Conservation (phyloP, 345 rosid genomes). For the Streptanthus diversifolius region DNA sequence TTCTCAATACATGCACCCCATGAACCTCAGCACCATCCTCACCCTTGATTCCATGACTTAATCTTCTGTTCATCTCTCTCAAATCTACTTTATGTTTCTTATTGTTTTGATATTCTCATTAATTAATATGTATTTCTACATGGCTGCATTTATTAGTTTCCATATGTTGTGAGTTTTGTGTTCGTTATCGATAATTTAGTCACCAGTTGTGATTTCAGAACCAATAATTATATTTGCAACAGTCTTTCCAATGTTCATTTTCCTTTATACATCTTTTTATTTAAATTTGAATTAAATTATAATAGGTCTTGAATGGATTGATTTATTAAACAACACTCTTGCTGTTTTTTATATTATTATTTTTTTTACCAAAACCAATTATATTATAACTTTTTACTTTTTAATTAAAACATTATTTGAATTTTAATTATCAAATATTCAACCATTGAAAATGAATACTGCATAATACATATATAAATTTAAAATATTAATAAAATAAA, state of each 20-base stretch:
- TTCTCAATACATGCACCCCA: constrained; percentile 57
- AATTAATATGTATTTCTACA: constrained; percentile 8
- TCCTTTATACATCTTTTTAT: not conserved
- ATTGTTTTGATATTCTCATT: not conserved
- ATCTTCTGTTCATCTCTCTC: not conserved
- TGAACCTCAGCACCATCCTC: constrained; percentile 71
- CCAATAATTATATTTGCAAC: not conserved
- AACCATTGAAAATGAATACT: too few relatives aligned
- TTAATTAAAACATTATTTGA: too few relatives aligned
- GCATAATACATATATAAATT: too few relatives aligned
- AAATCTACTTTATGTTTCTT: not conserved
- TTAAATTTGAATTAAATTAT: not conserved
- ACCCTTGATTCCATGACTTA: constrained; percentile 47
- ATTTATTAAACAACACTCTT: too few relatives aligned
- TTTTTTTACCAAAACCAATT: too few relatives aligned
- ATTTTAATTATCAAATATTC: too few relatives aligned
- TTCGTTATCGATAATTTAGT: constrained; percentile 19
- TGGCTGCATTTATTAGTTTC: constrained; percentile 7
- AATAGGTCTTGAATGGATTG: too few relatives aligned
- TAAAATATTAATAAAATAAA: too few relatives aligned
- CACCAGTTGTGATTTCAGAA: constrained; percentile 10
- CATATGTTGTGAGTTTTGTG: constrained; percentile 26
- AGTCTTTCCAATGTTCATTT: not conserved
- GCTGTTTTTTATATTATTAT: too few relatives aligned
- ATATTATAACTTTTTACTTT: too few relatives aligned